These are phyloP conservation scores for Pinus tabuliformis DNA, from an alignment of 75 land plant species.

Conservation along the genomic window DNA sequence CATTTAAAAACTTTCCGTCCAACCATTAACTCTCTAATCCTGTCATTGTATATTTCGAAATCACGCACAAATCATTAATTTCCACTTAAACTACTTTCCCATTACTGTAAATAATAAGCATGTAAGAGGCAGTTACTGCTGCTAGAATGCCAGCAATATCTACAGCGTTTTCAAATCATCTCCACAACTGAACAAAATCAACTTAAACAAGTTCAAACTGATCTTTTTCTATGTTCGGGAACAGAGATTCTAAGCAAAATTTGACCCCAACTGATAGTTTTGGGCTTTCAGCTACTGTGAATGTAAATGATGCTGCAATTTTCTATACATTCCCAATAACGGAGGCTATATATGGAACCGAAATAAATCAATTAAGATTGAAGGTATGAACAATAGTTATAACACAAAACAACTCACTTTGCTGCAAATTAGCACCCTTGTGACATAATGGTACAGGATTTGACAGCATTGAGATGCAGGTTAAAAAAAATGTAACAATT, in stretches of 20 bases:
- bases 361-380: neutral
- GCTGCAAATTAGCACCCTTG: neutral
- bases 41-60: neutral
- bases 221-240: neutral
- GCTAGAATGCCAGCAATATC: neutral
- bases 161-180: neutral
- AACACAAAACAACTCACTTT: neutral
- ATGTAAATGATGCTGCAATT: neutral
- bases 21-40: neutral
- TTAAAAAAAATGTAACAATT: neutral
- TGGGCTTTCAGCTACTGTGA: neutral
- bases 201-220: neutral
- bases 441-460: neutral
- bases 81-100: neutral
- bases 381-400: constrained; percentile 1
- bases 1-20: neutral
- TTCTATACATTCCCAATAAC: neutral
- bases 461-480: neutral
- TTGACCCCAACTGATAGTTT: neutral
- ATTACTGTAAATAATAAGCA: neutral
- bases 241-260: neutral
- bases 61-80: neutral
- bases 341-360: neutral
- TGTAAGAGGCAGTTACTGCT: neutral
- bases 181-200: neutral